These are phyloP conservation scores for Suillus subluteus DNA, from an alignment of 768 basidiomycete species.

Conservation along the genomic window DNA sequence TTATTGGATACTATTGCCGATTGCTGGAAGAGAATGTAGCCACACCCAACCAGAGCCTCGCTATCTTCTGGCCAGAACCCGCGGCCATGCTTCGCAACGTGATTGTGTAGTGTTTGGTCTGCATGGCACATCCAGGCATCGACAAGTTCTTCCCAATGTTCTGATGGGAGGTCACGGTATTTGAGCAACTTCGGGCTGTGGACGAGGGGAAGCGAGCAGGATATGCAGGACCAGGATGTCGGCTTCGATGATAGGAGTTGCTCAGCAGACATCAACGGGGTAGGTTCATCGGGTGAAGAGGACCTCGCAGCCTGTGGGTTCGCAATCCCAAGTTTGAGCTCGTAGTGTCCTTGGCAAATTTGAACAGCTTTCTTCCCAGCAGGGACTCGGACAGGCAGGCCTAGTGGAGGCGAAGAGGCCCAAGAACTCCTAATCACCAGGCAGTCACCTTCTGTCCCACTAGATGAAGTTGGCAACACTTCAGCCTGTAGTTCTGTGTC, in stretches of 20 bases:
- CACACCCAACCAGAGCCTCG: constrained; percentile 86
- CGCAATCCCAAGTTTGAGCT: constrained; percentile 62
- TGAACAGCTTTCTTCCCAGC: constrained; percentile 66
- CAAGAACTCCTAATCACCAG: constrained; percentile 66
- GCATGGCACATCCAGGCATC: constrained; percentile 99
- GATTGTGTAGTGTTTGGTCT: constrained; percentile 81
- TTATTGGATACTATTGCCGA: constrained; percentile 3
- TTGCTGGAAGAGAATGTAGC: constrained; percentile 72
- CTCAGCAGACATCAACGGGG: constrained; percentile 69
- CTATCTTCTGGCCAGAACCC: constrained; percentile 81
- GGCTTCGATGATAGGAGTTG: constrained; percentile 61
- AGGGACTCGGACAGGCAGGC: constrained; percentile 56
- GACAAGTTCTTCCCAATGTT: constrained; percentile 96
- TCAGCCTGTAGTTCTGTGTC: constrained; percentile 67
- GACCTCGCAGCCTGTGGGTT: constrained; percentile 23
- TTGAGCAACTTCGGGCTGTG: constrained; percentile 49
- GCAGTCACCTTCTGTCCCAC: constrained; percentile 49
- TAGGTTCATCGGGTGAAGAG: constrained; percentile 31
- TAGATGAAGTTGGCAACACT: constrained; percentile 52
- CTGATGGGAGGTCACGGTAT: constrained; percentile 90
- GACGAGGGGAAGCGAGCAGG: constrained; percentile 75
- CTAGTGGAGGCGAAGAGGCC: constrained; percentile 58
- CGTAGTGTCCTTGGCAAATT: constrained; percentile 61
- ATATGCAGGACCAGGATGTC: constrained; percentile 73
- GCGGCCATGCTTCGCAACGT: constrained; percentile 58